A percentile compares a stretch with the other conserved stretches of the same genome.
These are phyloP conservation scores for Russula olivacea DNA, from an alignment of 768 basidiomycete species.

Conservation along the genomic window DNA sequence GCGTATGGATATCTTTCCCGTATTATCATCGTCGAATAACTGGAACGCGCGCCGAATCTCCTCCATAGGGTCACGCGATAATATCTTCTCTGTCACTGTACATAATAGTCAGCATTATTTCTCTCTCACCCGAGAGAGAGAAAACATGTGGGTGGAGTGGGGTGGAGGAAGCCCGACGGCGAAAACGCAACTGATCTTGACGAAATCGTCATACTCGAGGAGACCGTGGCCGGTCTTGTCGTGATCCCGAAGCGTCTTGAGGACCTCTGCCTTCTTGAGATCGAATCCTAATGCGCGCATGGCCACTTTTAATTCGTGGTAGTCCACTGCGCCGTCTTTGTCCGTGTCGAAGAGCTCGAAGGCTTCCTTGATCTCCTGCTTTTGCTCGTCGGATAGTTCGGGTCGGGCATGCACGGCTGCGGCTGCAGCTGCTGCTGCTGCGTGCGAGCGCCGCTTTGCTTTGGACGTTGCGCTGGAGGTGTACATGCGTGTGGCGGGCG, in stretches of 20 bases:
- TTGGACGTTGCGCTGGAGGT: conserved; percentile 60
- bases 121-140: too few relatives aligned
- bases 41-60: conserved; percentile 96
- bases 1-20: conserved; percentile 87
- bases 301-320: conserved; percentile 98
- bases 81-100: conserved; percentile 89
- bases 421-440: neutral
- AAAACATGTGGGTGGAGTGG: too few relatives aligned
- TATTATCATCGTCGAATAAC: conserved; percentile 93
- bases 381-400: conserved; percentile 82
- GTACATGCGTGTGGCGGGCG: conserved; percentile 40
- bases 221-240: conserved; percentile 76
- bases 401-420: conserved; percentile 64
- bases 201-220: conserved; percentile 92
- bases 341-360: conserved; percentile 99
- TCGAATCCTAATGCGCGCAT: conserved; percentile 98
- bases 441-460: conserved; percentile 46
- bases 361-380: conserved; percentile 96
- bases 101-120: too few relatives aligned
- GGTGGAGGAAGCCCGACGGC: too few relatives aligned
- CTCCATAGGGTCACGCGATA: conserved; percentile 92
- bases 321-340: conserved; percentile 94
- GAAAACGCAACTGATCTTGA: conserved; percentile 67
- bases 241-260: conserved; percentile 89
- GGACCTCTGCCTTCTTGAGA: conserved; percentile 95